Percentiles rank a stretch among this genome's conserved stretches.
Conservation (phyloP, 257 asterid species). For the Datura wrightii region DNA sequence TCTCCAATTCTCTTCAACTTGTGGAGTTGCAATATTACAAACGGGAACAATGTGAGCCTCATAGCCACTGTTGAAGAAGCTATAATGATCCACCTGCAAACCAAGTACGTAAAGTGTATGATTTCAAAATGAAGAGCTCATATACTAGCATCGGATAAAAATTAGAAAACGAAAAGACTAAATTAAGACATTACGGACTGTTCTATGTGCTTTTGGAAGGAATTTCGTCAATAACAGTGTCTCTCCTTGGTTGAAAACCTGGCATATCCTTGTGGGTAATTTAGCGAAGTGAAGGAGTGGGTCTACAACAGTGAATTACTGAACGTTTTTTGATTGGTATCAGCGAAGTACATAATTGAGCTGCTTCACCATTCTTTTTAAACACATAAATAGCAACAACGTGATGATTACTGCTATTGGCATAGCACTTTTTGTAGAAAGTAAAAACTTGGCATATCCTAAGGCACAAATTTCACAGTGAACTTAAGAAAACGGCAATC, state of each 20-base stretch:
- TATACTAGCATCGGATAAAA: neutral
- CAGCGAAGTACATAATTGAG: neutral
- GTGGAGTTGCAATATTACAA: conserved; percentile 69
- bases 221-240: neutral
- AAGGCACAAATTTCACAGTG: neutral
- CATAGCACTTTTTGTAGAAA: neutral
- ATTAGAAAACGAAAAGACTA: neutral
- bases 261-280: neutral
- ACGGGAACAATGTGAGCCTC: conserved; percentile 71
- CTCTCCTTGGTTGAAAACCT: neutral
- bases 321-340: neutral
- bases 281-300: neutral
- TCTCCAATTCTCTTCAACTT: conserved; percentile 70
- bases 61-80: conserved; percentile 71
- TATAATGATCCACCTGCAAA: conserved; percentile 79
- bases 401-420: neutral
- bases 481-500: neutral
- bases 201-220: neutral
- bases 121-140: neutral
- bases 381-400: neutral
- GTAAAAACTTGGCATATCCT: neutral
- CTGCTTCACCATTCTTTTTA: neutral
- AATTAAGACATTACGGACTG: neutral
- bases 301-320: conserved; percentile 3
- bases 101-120: neutral